Evolutionary conservation across 768 basidiomycete species (phyloP), one percentile per base, ranked within the genome.

Genomic region (Tephrocybe sp.): DNA sequence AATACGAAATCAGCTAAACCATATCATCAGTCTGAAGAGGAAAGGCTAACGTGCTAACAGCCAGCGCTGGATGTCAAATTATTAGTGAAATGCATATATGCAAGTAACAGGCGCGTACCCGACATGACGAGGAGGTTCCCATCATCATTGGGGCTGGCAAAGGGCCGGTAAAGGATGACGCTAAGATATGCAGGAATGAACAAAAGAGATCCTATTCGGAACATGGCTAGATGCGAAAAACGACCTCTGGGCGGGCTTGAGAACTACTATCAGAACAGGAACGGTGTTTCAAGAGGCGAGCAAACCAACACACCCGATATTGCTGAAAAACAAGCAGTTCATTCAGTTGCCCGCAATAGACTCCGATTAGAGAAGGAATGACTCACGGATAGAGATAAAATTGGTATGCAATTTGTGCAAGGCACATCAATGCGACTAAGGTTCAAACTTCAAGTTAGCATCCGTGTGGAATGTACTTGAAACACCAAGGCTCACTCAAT

Each of bases 391-490:
- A 93, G 32, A 92, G 77, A 62, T 91, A 84, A 63, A 92, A 94
- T 62, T 94, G 94, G 64, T 94, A 96, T 33, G 85, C 83, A 45
- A 97, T 89, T 66, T 95, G 93, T 54, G 85, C 89, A n/a, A 93
- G 75, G 67, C 92, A 95, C 94, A 97, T 96, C 49, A 96, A 60
- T 5, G 90, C 91, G 64, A 90, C 90, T 92, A 57, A 9, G 56
- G 13, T n/a, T 49, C n/a, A n/a, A n/a, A n/a, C n/a, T n/a, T n/a
- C n/a, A 40, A 17, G 35, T 36, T 48, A 39, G 17, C 56, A 23
- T 58, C 40, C 34, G 40, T 13, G 12, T 31, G 22, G 17, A 45
- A 38, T 13, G 38, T 26, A 39, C 16, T 41, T 12, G 40, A 17
- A n/a, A 49, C 22, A 23, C 4, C 1, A 42, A 19, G 8, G 71